phyloP scores from a whole-genome alignment of 1,284 basidiomycete genomes.

The Termitomyces sp. region DNA sequence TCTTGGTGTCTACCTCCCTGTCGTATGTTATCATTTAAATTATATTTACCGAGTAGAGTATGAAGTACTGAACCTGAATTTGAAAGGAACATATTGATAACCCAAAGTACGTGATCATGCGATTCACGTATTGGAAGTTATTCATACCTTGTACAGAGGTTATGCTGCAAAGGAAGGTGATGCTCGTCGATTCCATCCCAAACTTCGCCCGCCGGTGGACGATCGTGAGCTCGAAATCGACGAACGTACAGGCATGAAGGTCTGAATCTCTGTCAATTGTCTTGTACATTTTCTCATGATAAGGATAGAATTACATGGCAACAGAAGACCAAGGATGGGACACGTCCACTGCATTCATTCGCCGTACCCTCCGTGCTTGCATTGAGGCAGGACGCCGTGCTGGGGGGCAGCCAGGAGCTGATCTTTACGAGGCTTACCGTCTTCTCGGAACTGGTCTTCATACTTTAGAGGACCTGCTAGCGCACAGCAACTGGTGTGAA shows the following conservation, averaged over 20 bases:
- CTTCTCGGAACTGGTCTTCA: slow-evolving; percentile 69
- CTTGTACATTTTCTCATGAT: not conserved
- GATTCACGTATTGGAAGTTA: not conserved
- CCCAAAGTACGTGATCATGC: slow-evolving; percentile 43
- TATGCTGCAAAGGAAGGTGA: slow-evolving; percentile 75
- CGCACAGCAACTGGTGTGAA: slow-evolving; percentile 81
- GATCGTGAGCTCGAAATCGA: slow-evolving; percentile 77
- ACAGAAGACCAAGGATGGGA: slow-evolving; percentile 69
- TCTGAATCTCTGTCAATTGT: slow-evolving; percentile 16
- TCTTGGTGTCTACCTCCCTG: slow-evolving; percentile 78
- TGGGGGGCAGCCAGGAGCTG: slow-evolving; percentile 47
- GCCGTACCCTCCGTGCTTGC: slow-evolving; percentile 62
- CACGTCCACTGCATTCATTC: slow-evolving; percentile 74
- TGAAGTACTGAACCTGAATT: not conserved
- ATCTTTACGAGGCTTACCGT: slow-evolving; percentile 70
- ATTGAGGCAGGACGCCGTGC: slow-evolving; percentile 58
- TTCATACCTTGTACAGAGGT: slow-evolving; percentile 36
- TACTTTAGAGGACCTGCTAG: slow-evolving; percentile 73
- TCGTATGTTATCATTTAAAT: slow-evolving; percentile 32
- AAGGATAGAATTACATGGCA: slow-evolving; percentile 39
- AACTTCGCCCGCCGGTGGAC: slow-evolving; percentile 72
- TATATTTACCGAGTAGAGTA: not conserved
- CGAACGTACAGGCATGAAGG: slow-evolving; percentile 82
- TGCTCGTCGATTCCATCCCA: slow-evolving; percentile 59
- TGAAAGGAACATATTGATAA: slow-evolving; percentile 73